Conservation (phyloP, 345 rosid species). For the Murraya paniculata region DNA sequence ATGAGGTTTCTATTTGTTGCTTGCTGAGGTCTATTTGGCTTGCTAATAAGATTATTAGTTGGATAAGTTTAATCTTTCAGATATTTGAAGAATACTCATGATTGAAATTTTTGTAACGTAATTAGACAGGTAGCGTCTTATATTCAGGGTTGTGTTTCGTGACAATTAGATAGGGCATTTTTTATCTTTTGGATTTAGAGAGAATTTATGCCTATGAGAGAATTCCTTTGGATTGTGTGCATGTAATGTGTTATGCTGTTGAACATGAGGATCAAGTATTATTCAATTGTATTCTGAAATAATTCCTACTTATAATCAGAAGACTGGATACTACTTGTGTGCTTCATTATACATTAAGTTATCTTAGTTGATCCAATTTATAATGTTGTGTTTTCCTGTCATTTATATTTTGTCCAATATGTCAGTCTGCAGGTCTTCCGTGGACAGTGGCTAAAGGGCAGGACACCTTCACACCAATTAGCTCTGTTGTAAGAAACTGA, state of each 20-base stretch:
- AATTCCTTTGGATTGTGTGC: neutral
- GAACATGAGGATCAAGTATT: neutral
- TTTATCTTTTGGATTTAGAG: neutral
- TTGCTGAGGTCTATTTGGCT: too few species aligned
- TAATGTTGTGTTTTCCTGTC: neutral
- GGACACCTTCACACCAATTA: slow-evolving; percentile 92
- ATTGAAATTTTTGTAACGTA: neutral
- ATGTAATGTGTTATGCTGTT: neutral
- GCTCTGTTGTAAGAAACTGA: slow-evolving; percentile 65
- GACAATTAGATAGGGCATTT: neutral
- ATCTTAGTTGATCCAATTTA: too few species aligned
- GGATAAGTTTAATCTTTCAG: neutral
- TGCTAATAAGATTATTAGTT: neutral
- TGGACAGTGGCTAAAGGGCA: slow-evolving; percentile 93
- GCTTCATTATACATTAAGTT: neutral
- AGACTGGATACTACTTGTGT: neutral
- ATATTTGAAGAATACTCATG: neutral
- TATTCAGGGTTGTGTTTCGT: neutral
- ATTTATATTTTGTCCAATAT: slow-evolving; percentile 10
- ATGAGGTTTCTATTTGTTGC: neutral
- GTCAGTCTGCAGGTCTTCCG: slow-evolving; percentile 89
- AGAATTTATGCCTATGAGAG: neutral
- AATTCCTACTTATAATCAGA: neutral
- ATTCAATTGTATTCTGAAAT: neutral
- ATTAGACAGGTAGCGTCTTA: neutral